Base-by-base conservation (phyloP, 2,329 filamentous ascomycete species). In the Colletotrichum orbiculare region DNA sequence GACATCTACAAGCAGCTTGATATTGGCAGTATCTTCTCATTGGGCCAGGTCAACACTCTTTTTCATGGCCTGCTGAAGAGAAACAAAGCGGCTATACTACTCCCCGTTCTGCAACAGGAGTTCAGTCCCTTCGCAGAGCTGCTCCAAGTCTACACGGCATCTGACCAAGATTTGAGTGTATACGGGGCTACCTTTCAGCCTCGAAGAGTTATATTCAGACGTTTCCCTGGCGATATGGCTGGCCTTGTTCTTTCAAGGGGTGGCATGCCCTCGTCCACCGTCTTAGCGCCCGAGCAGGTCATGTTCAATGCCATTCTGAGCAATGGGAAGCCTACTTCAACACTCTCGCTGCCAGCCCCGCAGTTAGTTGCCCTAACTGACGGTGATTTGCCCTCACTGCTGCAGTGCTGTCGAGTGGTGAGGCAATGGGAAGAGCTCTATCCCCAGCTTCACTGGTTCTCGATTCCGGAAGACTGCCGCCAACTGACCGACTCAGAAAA, bases 1-100 rank as follows among this genome's bases (percentile, higher is more conserved):
- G 79, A 83, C 17, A 80, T 86, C 33, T 83, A 83, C 68, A 78
- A 79, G 37, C 68, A 79, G 15, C 73, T 86, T 54, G 77, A 82
- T 59, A 64, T 84, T 1, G 68, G 73, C 2, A 79, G 78, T 33
- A 75, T 82, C 41, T 78, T 77, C 55, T 74, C 74, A 38, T 74
- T 82, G 38, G 79, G 74, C n/a, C 69, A 72, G 12, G 70, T 74
- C 3, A 81, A 77, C 67, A 77, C 74, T 35, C 72, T 72, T 2
- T 75, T 85, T 13, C 72, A 76, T 13, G 67, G 72, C 3, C 75
- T 86, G n/a, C 81, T 83, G 55, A 70, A 72, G 8, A 70, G 71
- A 4, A 76, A 81, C 68, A 81, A 79, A 70, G 68, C 75, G 1
- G 70, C 73, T 1, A 79, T 87, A 25, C 68, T 86, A 50, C 70